Conservation (phyloP, 768 basidiomycete genomes). For the Mycena capillaripes region DNA sequence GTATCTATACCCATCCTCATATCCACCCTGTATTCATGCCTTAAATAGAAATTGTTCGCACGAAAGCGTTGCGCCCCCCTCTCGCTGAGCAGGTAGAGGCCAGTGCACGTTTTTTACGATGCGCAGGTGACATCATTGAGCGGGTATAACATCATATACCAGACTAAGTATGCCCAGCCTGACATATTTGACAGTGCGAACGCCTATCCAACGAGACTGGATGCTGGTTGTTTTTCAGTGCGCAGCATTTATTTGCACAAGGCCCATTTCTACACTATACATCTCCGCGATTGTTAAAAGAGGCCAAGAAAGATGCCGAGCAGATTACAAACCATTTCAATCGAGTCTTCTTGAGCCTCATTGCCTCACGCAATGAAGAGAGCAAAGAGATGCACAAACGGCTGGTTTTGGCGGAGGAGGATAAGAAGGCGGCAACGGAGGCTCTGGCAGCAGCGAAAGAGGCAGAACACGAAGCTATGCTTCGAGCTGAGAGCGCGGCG, state of each 20-base stretch:
- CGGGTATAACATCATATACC: neutral
- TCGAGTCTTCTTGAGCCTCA: neutral
- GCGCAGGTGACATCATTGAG: neutral
- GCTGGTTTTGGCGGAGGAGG: neutral
- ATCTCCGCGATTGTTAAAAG: neutral
- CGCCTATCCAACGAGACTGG: neutral
- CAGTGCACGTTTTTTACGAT: neutral
- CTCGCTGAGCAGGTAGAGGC: neutral
- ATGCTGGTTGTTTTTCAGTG: neutral
- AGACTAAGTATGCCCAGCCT: neutral
- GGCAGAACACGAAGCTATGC: neutral
- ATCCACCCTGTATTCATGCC: neutral
- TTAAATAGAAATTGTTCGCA: neutral
- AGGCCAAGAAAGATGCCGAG: neutral
- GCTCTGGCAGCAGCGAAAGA: neutral
- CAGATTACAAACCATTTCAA: neutral
- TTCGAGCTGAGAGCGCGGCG: neutral
- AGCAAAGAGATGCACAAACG: slow-evolving; percentile 4
- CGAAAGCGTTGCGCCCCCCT: too few species aligned
- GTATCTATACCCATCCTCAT: neutral
- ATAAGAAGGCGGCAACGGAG: neutral
- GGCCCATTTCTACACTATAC: neutral
- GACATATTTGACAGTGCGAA: neutral
- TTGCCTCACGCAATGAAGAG: neutral
- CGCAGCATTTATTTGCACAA: neutral